These are phyloP conservation scores for Kalmusia sp. DNA, from an alignment of 2,329 filamentous ascomycete genomes.

Conservation along the genomic window DNA sequence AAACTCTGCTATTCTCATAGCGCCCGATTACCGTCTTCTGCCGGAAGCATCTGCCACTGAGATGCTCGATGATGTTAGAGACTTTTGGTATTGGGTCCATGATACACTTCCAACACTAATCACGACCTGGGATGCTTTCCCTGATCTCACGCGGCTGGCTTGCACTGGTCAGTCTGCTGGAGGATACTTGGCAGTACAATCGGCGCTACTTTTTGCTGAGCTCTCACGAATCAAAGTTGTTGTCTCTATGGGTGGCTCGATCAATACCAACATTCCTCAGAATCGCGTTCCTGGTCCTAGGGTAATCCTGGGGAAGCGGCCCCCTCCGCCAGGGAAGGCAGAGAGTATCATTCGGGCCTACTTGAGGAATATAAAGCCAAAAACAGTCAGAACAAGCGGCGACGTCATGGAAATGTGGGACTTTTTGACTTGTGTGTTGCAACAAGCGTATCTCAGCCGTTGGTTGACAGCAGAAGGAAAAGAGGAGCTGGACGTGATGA, in stretches of 20 bases:
- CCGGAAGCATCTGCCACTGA: background rate
- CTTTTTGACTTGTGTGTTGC: background rate
- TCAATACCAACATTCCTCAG: background rate
- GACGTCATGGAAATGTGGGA: background rate
- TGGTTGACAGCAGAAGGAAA: background rate
- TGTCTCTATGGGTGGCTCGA: background rate
- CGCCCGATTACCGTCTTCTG: background rate
- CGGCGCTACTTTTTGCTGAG: background rate
- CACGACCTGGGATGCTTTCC: background rate
- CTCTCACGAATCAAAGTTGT: background rate
- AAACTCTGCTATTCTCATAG: background rate
- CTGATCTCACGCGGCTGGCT: background rate
- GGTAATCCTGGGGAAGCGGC: background rate
- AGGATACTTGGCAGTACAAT: background rate
- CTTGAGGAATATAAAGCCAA: background rate
- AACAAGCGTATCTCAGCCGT: background rate
- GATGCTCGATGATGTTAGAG: background rate
- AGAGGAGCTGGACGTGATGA: background rate
- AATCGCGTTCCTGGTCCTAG: background rate
- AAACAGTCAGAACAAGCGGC: background rate
- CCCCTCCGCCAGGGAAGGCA: background rate
- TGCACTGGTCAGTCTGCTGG: background rate
- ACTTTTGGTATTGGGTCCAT: background rate
- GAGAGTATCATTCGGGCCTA: background rate
- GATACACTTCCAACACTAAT: background rate